phyloP scores from a whole-genome alignment of 352 stramenopile species.

The Pythium dissimile region DNA sequence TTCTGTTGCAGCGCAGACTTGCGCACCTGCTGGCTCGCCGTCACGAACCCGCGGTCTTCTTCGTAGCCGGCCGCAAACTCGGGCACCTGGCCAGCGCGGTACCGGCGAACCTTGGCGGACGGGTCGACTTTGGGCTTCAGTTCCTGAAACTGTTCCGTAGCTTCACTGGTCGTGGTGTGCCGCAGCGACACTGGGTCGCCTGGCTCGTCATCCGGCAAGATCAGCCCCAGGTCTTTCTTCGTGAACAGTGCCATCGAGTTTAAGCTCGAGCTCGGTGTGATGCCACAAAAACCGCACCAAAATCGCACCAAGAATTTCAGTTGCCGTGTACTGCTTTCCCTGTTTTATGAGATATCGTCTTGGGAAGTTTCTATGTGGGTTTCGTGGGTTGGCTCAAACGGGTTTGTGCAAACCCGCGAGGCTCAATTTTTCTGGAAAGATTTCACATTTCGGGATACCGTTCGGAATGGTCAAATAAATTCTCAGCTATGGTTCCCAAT shows the following conservation, averaged over 20 bases:
- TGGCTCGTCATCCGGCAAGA: constrained; percentile 77
- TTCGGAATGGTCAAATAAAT: no score
- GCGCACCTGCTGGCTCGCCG: constrained; percentile 64
- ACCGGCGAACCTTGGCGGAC: constrained; percentile 79
- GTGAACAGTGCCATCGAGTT: constrained; percentile 74
- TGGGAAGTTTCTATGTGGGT: no score
- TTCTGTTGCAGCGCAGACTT: constrained; percentile 7
- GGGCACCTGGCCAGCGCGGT: constrained; percentile 79
- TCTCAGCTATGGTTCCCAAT: no score
- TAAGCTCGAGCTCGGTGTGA: not conserved
- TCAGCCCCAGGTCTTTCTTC: constrained; percentile 82
- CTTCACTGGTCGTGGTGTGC: constrained; percentile 70
- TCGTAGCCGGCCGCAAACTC: constrained; percentile 72
- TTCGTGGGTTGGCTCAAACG: no score
- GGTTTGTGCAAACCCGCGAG: no score
- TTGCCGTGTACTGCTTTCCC: no score
- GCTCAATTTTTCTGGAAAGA: no score
- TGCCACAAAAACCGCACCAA: no score
- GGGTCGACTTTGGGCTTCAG: constrained; percentile 78
- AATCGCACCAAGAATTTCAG: not conserved
- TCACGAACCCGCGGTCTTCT: constrained; percentile 77
- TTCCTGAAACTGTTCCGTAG: constrained; percentile 63
- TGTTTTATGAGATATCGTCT: no score
- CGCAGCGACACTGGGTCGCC: constrained; percentile 77
- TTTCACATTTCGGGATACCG: no score